Base-by-base conservation (phyloP, 495 filamentous ascomycete genomes). In the Chlorociboria aeruginascens region DNA sequence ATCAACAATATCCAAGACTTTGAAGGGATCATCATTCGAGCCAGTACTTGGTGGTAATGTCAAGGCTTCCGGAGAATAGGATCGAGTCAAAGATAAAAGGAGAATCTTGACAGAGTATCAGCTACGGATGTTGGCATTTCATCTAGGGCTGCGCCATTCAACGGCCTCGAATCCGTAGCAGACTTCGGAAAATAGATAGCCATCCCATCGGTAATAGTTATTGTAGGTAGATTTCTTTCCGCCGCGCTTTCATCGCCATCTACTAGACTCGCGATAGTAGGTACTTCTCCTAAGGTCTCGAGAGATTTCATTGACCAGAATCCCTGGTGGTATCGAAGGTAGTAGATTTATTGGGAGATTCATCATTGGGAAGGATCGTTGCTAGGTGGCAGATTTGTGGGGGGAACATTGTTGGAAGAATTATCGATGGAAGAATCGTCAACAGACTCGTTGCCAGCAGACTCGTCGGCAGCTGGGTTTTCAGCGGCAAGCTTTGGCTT, bases 121-220 rank as follows among this genome's bases (percentile, higher is more conserved):
- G n/a, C n/a, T n/a, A n/a, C n/a, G n/a, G n/a, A n/a, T n/a, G 37
- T 14, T 40, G 37, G 37, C 16, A 17, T 8, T 40, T 40, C 37
- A 40, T 8, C 9, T 14, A 14, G 9, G 9, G 17, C 10, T 40
- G 16, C 16, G 10, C 37, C 13, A 40, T 40, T 40, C 37, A 40
- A 14, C 7, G 46, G 46, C 12, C 46, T 34, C 25, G 30, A 49
- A 31, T 34, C 46, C 13, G 28, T 42, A 3, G 37, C 46, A 17
- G 46, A 49, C 28, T 49, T 41, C 37, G 46, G 46, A 42, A 49
- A 49, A 49, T 49, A 49, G 46, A 49, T 49, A 31, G 45, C 28
- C 6, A 48, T 16, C 40, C 46, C 46, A 49, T 49, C 46, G 46
- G 46, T 29, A 49, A 41, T 36, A 42, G 46, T 49, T 49, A 49